phyloP scores from a whole-genome alignment of 768 basidiomycete genomes.

The Pleurotus citrinopileatus region DNA sequence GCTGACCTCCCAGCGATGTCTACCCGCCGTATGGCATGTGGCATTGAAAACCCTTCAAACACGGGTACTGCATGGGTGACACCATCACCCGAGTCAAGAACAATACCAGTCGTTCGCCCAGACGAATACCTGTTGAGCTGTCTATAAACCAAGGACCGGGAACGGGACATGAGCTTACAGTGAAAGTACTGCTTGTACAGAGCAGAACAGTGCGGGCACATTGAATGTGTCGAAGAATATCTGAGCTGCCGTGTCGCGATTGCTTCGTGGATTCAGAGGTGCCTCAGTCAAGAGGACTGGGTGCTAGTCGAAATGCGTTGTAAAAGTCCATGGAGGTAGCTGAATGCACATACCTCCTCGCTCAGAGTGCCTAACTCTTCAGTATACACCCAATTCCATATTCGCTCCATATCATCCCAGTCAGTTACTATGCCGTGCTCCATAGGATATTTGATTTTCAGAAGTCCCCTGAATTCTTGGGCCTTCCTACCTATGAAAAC shows the following conservation, averaged over 20 bases:
- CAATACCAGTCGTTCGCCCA: slow-evolving; percentile 98
- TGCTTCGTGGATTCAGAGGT: slow-evolving; percentile 93
- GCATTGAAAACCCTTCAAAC: slow-evolving; percentile 99
- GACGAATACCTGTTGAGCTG: slow-evolving; percentile 80
- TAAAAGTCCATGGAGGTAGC: slow-evolving; percentile 16
- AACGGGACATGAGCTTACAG: slow-evolving; percentile 53
- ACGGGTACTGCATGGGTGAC: slow-evolving; percentile 99
- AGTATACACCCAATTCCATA: slow-evolving; percentile 98
- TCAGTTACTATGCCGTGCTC: slow-evolving; percentile 98
- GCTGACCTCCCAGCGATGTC: slow-evolving; percentile 92
- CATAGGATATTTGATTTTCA: slow-evolving; percentile 99
- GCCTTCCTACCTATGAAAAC: slow-evolving; percentile 94
- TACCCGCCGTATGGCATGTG: slow-evolving; percentile 93
- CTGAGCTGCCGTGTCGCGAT: slow-evolving; percentile 95
- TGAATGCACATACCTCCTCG: slow-evolving; percentile 74
- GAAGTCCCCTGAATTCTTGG: slow-evolving; percentile 91
- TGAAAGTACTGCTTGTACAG: slow-evolving; percentile 95
- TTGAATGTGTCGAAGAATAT: slow-evolving; percentile 99
- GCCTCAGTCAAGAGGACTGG: slow-evolving; percentile 97
- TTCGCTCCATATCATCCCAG: slow-evolving; percentile 99
- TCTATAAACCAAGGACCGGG: neutral
- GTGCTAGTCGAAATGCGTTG: slow-evolving; percentile 56
- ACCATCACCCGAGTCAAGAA: slow-evolving; percentile 97
- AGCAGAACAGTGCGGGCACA: slow-evolving; percentile 94
- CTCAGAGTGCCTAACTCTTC: slow-evolving; percentile 94